Conservation (phyloP, 768 basidiomycete genomes). For the Coprinopsis cinerea region DNA sequence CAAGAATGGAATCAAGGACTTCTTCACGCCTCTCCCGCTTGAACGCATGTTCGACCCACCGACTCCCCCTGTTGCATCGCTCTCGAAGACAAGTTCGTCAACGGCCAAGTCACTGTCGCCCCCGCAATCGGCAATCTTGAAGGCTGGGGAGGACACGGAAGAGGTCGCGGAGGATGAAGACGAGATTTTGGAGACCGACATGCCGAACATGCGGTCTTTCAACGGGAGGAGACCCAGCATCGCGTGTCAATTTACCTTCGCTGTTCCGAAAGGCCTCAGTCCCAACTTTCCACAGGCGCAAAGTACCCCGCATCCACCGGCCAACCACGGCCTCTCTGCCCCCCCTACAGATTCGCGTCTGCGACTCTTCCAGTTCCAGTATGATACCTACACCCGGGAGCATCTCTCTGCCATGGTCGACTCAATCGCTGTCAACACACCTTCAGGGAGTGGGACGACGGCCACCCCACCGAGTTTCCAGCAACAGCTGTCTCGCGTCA, state of each 20-base stretch:
- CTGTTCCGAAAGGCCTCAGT: conserved; percentile 40
- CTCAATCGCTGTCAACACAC: conserved; percentile 80
- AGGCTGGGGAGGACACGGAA: not conserved
- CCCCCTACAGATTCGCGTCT: conserved; percentile 66
- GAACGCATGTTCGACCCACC: conserved; percentile 95
- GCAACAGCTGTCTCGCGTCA: conserved; percentile 39
- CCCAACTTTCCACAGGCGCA: conserved; percentile 45
- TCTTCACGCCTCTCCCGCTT: conserved; percentile 83
- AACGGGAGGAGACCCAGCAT: conserved; percentile 41
- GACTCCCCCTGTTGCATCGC: conserved; percentile 51
- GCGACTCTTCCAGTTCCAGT: conserved; percentile 87
- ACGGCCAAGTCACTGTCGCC: conserved; percentile 11
- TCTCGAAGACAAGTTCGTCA: conserved; percentile 11
- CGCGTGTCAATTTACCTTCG: conserved; percentile 70
- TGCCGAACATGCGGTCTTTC: conserved; percentile 42
- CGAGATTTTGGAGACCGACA: conserved; percentile 45
- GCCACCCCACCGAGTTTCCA: conserved; percentile 42
- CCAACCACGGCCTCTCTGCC: conserved; percentile 22
- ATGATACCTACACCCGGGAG: conserved; percentile 94
- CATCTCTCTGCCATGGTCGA: conserved; percentile 93
- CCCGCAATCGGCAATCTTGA: conserved; percentile 10
- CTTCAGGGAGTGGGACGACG: conserved; percentile 49
- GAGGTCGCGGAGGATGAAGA: conserved; percentile 22
- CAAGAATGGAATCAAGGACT: conserved; percentile 63
- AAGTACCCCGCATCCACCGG: conserved; percentile 49